Conservation (phyloP, 2,329 filamentous ascomycete species). For the Sporothrix schenckii region DNA sequence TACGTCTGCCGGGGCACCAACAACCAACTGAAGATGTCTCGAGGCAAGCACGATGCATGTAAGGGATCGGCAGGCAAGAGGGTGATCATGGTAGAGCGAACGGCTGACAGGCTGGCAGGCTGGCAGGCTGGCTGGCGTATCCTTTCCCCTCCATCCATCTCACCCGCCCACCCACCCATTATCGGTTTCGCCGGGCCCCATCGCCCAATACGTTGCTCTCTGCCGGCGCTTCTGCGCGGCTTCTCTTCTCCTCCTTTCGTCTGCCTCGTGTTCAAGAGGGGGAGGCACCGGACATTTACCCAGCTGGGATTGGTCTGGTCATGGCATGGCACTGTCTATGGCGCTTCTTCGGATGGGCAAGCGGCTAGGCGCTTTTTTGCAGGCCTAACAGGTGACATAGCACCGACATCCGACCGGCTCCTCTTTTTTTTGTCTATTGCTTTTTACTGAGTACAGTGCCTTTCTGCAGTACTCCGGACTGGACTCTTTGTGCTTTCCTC, state of each 20-base stretch:
- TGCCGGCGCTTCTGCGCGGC: conserved; percentile 23
- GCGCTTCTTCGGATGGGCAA: conserved; percentile 32
- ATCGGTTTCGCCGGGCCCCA: conserved; percentile 16
- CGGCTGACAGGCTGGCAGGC: too few relatives aligned
- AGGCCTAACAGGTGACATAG: conserved; percentile 21
- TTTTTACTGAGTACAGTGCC: not conserved
- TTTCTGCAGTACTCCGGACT: too few relatives aligned
- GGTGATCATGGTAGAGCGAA: too few relatives aligned
- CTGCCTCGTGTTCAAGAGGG: conserved; percentile 11
- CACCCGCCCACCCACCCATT: not conserved
- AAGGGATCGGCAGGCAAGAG: conserved; percentile 13
- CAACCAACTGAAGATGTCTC: not conserved
- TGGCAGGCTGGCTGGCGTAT: too few relatives aligned
- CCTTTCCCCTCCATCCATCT: not conserved
- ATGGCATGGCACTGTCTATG: conserved; percentile 26
- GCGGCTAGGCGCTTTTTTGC: conserved; percentile 27
- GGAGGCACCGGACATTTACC: conserved; percentile 22
- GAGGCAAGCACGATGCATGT: conserved; percentile 19
- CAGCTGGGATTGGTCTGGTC: conserved; percentile 18
- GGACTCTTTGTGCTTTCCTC: too few relatives aligned
- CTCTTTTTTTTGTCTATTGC: not conserved
- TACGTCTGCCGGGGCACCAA: conserved; percentile 10
- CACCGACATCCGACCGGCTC: conserved; percentile 31
- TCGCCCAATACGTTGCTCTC: not conserved
- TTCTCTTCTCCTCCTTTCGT: not conserved